phyloP scores from a whole-genome alignment of 2,329 filamentous ascomycete species.

The Rhynchosporium agropyri region DNA sequence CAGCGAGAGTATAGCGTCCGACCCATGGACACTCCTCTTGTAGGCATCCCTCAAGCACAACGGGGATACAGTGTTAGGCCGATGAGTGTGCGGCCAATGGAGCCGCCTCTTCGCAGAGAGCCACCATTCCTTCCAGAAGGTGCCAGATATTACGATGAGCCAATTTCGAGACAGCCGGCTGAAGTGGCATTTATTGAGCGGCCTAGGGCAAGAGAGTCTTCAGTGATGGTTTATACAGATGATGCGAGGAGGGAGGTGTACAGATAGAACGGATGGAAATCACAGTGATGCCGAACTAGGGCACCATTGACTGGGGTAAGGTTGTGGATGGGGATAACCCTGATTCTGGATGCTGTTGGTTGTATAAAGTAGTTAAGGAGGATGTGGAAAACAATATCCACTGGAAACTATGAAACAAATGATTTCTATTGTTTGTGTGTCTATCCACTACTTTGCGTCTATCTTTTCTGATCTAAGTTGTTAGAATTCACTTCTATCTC shows the following conservation, averaged over 20 bases:
- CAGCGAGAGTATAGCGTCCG: conserved; percentile 41
- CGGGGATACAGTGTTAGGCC: conserved; percentile 41
- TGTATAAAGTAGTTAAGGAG: neutral
- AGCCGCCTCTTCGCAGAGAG: conserved; percentile 34
- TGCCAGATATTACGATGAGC: conserved; percentile 38
- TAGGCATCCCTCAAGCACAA: conserved; percentile 34
- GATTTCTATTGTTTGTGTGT: neutral
- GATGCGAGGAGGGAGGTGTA: conserved; percentile 40
- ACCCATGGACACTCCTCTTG: conserved; percentile 42
- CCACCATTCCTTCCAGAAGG: conserved; percentile 29
- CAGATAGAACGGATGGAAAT: conserved; percentile 28
- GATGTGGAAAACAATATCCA: neutral
- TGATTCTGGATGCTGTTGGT: neutral
- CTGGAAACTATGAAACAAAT: neutral
- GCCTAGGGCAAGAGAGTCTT: conserved; percentile 37
- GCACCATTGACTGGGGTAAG: neutral
- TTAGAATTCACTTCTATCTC: too few relatives aligned
- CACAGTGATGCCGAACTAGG: neutral
- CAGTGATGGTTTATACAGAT: conserved; percentile 40
- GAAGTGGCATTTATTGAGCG: conserved; percentile 39
- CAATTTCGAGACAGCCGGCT: conserved; percentile 28
- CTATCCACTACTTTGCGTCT: too few relatives aligned
- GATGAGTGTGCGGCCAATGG: conserved; percentile 33
- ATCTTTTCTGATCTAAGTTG: too few relatives aligned
- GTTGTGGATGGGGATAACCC: neutral